phyloP scores from a whole-genome alignment of 805 yeast species.

The Grigorovia transvaalensis region DNA sequence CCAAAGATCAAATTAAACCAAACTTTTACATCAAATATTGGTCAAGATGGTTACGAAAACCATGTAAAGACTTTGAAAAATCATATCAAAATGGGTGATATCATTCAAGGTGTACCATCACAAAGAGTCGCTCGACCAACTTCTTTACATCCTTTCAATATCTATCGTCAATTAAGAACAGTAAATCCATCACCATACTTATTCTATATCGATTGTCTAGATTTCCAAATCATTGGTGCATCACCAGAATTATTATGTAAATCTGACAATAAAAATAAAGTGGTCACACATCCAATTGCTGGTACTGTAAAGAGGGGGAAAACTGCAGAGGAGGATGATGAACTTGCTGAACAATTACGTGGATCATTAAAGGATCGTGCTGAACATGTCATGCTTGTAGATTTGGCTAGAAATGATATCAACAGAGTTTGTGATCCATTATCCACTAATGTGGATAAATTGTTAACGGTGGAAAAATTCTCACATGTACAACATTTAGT shows the following conservation, averaged over 20 bases:
- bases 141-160: conserved; percentile 89
- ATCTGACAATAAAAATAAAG: conserved; percentile 57
- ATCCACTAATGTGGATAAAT: conserved; percentile 76
- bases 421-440: conserved; percentile 88
- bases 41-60: conserved; percentile 82
- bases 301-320: conserved; percentile 90
- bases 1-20: conserved; percentile 58
- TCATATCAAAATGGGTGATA: conserved; percentile 85
- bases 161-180: conserved; percentile 85
- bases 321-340: conserved; percentile 85
- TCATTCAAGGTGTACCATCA: conserved; percentile 96
- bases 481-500: conserved; percentile 96
- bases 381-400: conserved; percentile 98
- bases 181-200: conserved; percentile 97
- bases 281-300: conserved; percentile 95
- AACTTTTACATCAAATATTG: conserved; percentile 76
- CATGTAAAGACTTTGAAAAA: conserved; percentile 68
- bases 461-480: conserved; percentile 83
- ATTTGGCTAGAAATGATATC: conserved; percentile 91
- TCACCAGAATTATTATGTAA: conserved; percentile 91
- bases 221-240: conserved; percentile 94
- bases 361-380: conserved; percentile 85
- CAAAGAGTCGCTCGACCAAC: conserved; percentile 96
- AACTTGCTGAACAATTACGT: conserved; percentile 61
- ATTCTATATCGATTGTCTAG: conserved; percentile 84